A percentile compares a stretch with the other conserved stretches of the same genome.
phyloP scores from a whole-genome alignment of 495 filamentous ascomycete genomes.

The Venustampulla echinocandica region DNA sequence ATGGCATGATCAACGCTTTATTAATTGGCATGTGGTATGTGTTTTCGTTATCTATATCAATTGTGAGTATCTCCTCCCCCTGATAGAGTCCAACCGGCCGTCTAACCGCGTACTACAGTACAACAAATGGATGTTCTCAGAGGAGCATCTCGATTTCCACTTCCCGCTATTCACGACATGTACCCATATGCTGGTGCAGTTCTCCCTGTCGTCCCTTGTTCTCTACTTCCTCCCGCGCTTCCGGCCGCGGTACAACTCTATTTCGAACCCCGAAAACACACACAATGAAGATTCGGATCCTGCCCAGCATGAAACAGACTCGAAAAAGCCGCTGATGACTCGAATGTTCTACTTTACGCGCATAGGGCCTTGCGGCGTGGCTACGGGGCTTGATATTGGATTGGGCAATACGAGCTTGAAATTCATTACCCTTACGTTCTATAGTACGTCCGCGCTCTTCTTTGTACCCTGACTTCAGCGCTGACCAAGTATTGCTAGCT shows the following conservation, averaged over 20 bases:
- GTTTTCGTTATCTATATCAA: slow-evolving; percentile 89
- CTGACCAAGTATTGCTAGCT: slow-evolving; percentile 35
- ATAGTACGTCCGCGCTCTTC: slow-evolving; percentile 68
- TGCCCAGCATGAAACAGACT: slow-evolving; percentile 44
- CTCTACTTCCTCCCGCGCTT: slow-evolving; percentile 78
- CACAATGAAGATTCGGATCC: slow-evolving; percentile 38
- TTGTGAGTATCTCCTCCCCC: slow-evolving; percentile 66
- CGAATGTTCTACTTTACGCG: slow-evolving; percentile 85
- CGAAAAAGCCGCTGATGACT: slow-evolving; percentile 74
- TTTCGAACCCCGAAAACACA: slow-evolving; percentile 31
- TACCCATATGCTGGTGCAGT: slow-evolving; percentile 94
- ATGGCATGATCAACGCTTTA: slow-evolving; percentile 57
- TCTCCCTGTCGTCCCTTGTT: slow-evolving; percentile 68
- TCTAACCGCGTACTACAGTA: slow-evolving; percentile 56
- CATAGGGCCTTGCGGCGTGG: slow-evolving; percentile 85
- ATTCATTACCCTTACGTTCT: slow-evolving; percentile 94
- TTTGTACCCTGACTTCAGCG: background rate
- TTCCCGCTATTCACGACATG: slow-evolving; percentile 95
- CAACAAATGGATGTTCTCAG: slow-evolving; percentile 99
- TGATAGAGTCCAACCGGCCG: background rate
- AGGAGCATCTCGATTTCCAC: slow-evolving; percentile 76
- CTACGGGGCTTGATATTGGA: slow-evolving; percentile 93
- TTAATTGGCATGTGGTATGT: slow-evolving; percentile 89
- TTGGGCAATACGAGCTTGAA: slow-evolving; percentile 91
- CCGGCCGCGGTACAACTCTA: slow-evolving; percentile 52